Conservation (phyloP, 257 asterid genomes). For the Solanum arcanum region DNA sequence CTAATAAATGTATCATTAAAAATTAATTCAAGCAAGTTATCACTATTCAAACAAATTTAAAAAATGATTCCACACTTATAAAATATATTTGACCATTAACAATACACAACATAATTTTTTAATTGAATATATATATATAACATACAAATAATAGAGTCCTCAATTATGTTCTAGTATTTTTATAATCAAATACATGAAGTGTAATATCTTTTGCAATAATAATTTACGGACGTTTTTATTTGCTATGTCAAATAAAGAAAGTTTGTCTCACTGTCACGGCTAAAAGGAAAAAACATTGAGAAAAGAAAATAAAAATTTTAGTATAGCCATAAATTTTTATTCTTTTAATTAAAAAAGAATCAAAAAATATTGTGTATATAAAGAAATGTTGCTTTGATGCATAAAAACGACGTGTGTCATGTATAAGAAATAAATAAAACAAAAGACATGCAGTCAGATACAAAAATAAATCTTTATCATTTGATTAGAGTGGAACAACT, state of each 20-base stretch:
- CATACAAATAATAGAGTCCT: too few relatives aligned
- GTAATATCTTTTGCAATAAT: too few relatives aligned
- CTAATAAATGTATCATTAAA: too few relatives aligned
- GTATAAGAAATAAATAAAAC: background rate
- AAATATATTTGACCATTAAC: background rate
- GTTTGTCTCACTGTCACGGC: background rate
- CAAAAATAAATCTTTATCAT: background rate
- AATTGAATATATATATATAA: too few relatives aligned
- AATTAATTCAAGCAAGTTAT: background rate
- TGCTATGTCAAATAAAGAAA: background rate
- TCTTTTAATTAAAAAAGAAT: too few relatives aligned
- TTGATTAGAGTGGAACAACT: background rate
- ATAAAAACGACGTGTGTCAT: background rate
- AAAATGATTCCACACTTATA: background rate
- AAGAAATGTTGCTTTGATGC: background rate
- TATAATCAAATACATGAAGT: background rate
- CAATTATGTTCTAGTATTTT: too few relatives aligned
- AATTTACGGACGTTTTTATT: background rate
- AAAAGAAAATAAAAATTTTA: too few relatives aligned
- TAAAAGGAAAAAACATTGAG: background rate
- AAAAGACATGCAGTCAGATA: background rate
- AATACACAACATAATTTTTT: background rate
- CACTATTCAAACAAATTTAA: background rate
- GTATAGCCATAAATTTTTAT: background rate
- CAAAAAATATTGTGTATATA: background rate